A percentile compares a stretch with the other conserved stretches of the same genome.
Evolutionary conservation across 441 rosid genomes (phyloP).

Genomic region (Pelargonium myrrhifolium): DNA sequence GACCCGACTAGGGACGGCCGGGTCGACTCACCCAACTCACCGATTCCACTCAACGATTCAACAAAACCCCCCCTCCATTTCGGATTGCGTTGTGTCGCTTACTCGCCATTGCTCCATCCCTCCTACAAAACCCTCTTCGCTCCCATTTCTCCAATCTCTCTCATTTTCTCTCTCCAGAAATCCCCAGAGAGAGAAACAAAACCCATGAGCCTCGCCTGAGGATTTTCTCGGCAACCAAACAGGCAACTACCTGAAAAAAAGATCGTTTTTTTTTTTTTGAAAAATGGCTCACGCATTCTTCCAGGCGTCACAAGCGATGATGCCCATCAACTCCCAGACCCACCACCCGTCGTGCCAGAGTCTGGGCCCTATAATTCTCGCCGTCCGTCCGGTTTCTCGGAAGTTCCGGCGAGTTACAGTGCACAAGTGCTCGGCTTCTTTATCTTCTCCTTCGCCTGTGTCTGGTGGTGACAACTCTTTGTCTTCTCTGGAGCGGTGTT

Average conservation of each 20-base stretch:
- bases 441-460: conserved; percentile 1
- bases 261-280: neutral
- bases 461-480: conserved; percentile 1
- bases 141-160: neutral
- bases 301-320: conserved; percentile 6
- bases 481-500: conserved; percentile 4
- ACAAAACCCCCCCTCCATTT: conserved; percentile 1
- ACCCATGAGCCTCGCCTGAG: conserved; percentile 6
- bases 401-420: conserved; percentile 1
- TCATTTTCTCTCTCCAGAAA: neutral
- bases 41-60: conserved; percentile 1
- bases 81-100: conserved; percentile 4
- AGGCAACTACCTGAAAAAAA: neutral
- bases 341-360: neutral
- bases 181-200: neutral
- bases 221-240: neutral
- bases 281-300: conserved; percentile 8
- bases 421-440: neutral
- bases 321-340: conserved; percentile 3
- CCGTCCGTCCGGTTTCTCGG: neutral
- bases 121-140: neutral
- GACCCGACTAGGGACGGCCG: too few species aligned
- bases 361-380: neutral
- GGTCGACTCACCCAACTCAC: neutral
- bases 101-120: neutral